Base-by-base conservation (phyloP, 2,329 filamentous ascomycete species). In the Penicillium sp. region DNA sequence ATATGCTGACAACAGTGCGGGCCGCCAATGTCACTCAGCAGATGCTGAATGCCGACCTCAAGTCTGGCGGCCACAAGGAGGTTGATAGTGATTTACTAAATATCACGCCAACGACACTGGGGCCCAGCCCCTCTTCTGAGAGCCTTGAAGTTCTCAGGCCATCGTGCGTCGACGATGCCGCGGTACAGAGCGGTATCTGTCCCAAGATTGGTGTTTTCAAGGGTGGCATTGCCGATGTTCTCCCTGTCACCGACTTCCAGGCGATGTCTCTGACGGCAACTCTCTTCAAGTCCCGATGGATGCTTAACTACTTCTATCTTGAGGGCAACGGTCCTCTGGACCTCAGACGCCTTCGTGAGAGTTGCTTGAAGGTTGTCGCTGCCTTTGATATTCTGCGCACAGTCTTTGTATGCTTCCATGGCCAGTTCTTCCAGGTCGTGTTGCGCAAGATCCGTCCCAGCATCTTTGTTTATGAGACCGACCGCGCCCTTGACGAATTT, bases 361-460 rank as follows among this genome's bases (percentile, higher is more conserved):
- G 72, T 50, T 76, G 74, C 53, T 59, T 75, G 51, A 69, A 83
- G 33, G 79, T 88, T 4, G 81, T 88, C 1, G 71, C 78, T 3
- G 77, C 76, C 8, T 85, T 88, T 65, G 85, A 88, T 62, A 85
- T 88, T 25, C 74, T 89, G 3, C 82, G 85, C 5, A 88, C 86
- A 0, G 82, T 88, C 5, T 89, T 88, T 59, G 77, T 87, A 14
- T 75, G 80, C 53, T 74, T 78, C 55, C 74, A 77, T 22, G 75
- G 74, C 6, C 74, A 76, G 36, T 83, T 79, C 62, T 78, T 84
- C 57, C 80, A 82, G 51, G 82, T 86, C 1, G 81, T 89, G 0
- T 72, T 89, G 2, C 76, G 83, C 28, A 74, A 81, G 16, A 72
- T 88, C 2, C 64, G 76, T 11, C 76, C 78, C 0, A 75, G 78